Conservation (phyloP, 202 grass and related monocot species). For the Hordeum pubiflorum region DNA sequence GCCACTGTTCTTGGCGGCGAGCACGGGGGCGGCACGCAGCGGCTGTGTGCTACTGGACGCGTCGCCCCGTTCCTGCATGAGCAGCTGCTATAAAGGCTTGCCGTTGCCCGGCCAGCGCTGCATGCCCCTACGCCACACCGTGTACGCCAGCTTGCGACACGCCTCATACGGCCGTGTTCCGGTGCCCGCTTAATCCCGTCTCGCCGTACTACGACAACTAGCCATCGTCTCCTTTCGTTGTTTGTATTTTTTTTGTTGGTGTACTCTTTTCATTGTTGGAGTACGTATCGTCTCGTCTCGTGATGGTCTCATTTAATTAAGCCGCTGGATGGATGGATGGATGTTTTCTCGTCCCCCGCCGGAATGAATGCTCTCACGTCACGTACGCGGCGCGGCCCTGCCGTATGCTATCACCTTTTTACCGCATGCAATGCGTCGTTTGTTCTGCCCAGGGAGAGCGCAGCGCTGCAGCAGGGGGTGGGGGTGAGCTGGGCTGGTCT, state of each 20-base stretch:
- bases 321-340: too few relatives aligned
- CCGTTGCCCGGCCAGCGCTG: neutral
- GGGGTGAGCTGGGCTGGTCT: neutral
- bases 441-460: too few relatives aligned
- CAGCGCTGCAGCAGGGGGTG: neutral
- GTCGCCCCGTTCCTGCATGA: neutral
- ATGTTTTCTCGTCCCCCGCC: too few relatives aligned
- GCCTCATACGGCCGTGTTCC: neutral
- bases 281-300: too few relatives aligned
- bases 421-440: too few relatives aligned
- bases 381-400: too few relatives aligned
- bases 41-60: neutral
- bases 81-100: neutral
- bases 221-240: too few relatives aligned
- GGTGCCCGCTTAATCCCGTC: slow-evolving; percentile 8
- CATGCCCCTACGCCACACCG: neutral
- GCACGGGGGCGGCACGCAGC: neutral
- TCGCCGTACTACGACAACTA: neutral
- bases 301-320: too few relatives aligned
- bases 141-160: neutral
- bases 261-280: too few relatives aligned
- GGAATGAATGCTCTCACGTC: too few relatives aligned
- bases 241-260: too few relatives aligned
- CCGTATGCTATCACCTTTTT: too few relatives aligned
- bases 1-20: neutral